Conservation (phyloP, 2,329 filamentous ascomycete genomes). For the Periconia sp. region DNA sequence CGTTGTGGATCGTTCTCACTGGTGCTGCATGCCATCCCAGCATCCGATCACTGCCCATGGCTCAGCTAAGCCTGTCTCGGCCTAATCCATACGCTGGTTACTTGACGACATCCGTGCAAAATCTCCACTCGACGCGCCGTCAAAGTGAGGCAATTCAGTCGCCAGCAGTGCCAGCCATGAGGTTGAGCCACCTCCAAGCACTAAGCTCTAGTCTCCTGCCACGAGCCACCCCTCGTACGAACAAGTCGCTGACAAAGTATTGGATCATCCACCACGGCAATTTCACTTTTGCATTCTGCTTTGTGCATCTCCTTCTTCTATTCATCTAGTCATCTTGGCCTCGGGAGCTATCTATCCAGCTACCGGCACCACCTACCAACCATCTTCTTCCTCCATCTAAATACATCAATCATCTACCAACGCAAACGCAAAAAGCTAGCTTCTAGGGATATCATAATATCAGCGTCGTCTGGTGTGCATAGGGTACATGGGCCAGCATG, state of each 20-base stretch:
- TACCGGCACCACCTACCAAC: no score
- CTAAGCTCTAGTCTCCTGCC: no score
- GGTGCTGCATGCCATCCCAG: neutral
- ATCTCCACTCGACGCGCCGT: neutral
- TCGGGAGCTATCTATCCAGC: neutral
- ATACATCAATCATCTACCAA: no score
- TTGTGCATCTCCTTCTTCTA: neutral
- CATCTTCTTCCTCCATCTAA: no score
- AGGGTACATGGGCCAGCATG: neutral
- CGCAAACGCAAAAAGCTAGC: neutral
- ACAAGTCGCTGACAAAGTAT: no score
- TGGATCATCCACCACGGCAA: no score
- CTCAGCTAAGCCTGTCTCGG: neutral
- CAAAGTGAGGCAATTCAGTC: neutral
- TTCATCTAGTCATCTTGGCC: neutral
- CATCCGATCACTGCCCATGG: neutral
- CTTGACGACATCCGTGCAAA: neutral
- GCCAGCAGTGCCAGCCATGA: neutral
- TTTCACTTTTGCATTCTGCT: no score
- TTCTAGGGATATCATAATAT: conserved; percentile 2
- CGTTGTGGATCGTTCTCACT: neutral
- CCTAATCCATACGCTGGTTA: neutral
- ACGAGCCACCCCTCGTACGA: no score
- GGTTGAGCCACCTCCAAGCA: neutral
- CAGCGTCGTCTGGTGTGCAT: neutral